Evolutionary conservation across 2,329 filamentous ascomycete genomes (phyloP), one percentile per base, ranked within the genome.

Genomic region (Microcera coccophila): DNA sequence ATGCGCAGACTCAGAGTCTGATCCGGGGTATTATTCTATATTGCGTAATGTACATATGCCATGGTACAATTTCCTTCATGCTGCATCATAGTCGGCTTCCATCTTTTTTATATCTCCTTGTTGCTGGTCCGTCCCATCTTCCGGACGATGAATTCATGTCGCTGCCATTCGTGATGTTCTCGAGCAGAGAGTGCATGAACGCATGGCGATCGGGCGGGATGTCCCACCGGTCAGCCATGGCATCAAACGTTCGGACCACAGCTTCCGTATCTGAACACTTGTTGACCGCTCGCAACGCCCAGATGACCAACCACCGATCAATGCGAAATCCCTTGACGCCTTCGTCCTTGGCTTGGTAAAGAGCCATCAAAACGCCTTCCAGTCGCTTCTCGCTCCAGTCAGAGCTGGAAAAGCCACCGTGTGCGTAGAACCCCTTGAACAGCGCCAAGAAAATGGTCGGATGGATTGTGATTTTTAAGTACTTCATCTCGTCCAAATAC

Each of bases 401-500:
- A 0, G 82, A 82, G 49, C 82, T 65, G 1, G 50, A 71, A 18
- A 71, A 60, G 19, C 81, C 82, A 10, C 90, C 91, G 58, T 95
- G 84, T 3, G 70, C 64, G 22, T 76, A 74, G 60, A 97, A 98
- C 0, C 87, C 90, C 55, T 88, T 84, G 67, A 97, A 87, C 3
- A 97, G 71, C 7, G 85, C 76, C 28, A 93, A 72, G 58, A 91
- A 96, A 18, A 95, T 78, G 44, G 84, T 78, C 5, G 85, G 85
- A 47, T 91, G 81, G 14, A 91, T 69, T 0, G 81, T 78, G 3
- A 95, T 72, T 3, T 75, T 68, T 52, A 82, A 82, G 28, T 70
- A 67, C 42, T 78, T 79, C 89, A 96, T 95, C 62, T 97, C 91
- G 36, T 81, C 77, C 17, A 98, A 69, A 34, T 89, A 78, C 37